Evolutionary conservation across 768 basidiomycete genomes (phyloP), one percentile per base, ranked within the genome.

Genomic region (Podaxis rugospora): DNA sequence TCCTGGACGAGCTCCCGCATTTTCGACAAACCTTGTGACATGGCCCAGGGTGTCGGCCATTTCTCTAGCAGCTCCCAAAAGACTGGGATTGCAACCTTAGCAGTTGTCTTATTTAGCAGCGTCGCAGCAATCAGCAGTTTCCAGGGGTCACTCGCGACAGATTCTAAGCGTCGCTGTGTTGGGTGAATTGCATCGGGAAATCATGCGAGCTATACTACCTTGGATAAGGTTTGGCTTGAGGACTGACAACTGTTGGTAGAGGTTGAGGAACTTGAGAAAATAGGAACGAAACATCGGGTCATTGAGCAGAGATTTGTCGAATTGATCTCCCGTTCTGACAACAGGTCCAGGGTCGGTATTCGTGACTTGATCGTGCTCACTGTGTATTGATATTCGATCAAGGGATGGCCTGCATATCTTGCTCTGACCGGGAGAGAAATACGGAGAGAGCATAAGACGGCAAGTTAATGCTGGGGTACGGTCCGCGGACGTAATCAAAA

Each of bases 71-170:
- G 74, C 21, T 74, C 69, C 78, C 80, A 83, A 66, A 90, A 89
- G 13, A 87, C 75, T 2, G 90, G 90, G 35, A 89, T 78, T 7
- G 88, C 86, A 13, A 78, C 71, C 65, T 79, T 81, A 13, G 85
- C 89, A 0, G 82, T 72, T 0, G 90, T 90, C 67, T 87, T 86
- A 67, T 92, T 92, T 18, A 92, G 79, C 4, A 92, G 74, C 37
- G 80, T 85, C 5, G 83, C 83, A 1, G 85, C 86, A 18, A 91
- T 76, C 5, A 92, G 75, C 37, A 92, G 69, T 69, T 84, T 88
- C 87, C 89, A 91, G 5, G 87, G 85, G 64, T 86, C 78, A 18
- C 79, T 69, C 0, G 79, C 75, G 23, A 89, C 73, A 49, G 66
- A 68, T 66, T 87, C 85, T 88, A 59, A 10, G 40, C 13, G n/a